Conservation (phyloP, 2,329 filamentous ascomycete species). For the Stagonosporopsis rhizophila region DNA sequence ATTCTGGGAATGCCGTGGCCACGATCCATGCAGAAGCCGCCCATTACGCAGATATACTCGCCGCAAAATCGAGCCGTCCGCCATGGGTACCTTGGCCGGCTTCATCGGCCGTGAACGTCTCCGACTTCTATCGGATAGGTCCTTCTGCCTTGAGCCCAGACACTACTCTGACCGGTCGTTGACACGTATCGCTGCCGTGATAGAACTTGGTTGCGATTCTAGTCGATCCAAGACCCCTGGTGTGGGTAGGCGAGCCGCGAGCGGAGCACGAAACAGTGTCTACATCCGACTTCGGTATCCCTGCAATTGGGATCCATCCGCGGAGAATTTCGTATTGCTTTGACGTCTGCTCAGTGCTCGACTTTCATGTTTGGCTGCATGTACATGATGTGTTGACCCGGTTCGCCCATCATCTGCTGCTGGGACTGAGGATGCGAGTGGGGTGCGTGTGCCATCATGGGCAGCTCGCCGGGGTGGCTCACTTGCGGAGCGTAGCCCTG, state of each 20-base stretch:
- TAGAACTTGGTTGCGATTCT: neutral
- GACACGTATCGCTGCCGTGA: slow-evolving; percentile 2
- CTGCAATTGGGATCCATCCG: slow-evolving; percentile 14
- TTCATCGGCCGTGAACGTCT: neutral
- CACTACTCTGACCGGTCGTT: slow-evolving; percentile 7
- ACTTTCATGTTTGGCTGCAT: slow-evolving; percentile 51
- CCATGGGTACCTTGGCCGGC: slow-evolving; percentile 13
- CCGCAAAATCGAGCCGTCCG: neutral
- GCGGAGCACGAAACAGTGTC: slow-evolving; percentile 7
- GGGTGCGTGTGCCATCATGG: slow-evolving; percentile 47
- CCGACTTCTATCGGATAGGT: neutral
- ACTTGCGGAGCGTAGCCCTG: slow-evolving; percentile 46
- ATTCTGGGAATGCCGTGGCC: neutral
- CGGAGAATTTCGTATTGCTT: slow-evolving; percentile 13
- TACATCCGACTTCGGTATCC: slow-evolving; percentile 12
- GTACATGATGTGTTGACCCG: slow-evolving; percentile 51
- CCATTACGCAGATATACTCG: slow-evolving; percentile 1
- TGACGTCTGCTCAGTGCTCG: slow-evolving; percentile 40
- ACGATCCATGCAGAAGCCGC: neutral
- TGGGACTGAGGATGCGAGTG: slow-evolving; percentile 39
- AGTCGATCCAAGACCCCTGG: slow-evolving; percentile 9
- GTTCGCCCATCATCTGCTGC: slow-evolving; percentile 49
- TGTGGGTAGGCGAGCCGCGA: slow-evolving; percentile 14
- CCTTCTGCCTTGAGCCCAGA: neutral
- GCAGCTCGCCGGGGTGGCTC: slow-evolving; percentile 46